Base-by-base conservation (phyloP, 164 flowering plant genomes). In the Liquidambar formosana region DNA sequence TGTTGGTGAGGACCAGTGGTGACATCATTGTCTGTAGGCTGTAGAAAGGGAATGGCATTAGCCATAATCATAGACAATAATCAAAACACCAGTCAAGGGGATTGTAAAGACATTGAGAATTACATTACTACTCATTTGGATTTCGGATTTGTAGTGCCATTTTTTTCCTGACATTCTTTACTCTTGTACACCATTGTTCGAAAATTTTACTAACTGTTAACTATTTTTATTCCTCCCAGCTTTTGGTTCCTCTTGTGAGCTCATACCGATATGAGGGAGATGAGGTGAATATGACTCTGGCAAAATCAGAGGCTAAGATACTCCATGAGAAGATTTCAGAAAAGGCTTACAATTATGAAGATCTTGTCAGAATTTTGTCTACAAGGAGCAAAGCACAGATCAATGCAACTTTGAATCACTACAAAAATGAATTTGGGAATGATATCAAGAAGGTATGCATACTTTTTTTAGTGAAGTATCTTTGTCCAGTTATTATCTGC, bases 311-410 rank as follows among this genome's bases (percentile, higher is more conserved):
- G 74, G 92, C 98, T 27, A 86, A 84, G 74, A 69, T 82, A 46
- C 88, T 93, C n/a, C 84, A 71, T 43, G 84, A 89, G 62, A 83
- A 84, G 57, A 84, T 93, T 56, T 60, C 53, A 0, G 83, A 79
- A 10, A 88, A 87, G 75, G 81, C 73, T 21, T 82, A 78, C 72
- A 77, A 68, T 66, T 71, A 88, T 66, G 94, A 90, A 26, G 94
- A 93, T 33, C 43, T 90, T 60, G 82, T 93, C 72, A 83, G 96
- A 61, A 89, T 90, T 47, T 45, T 93, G 66, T 47, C 88, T 16
- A 90, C 94, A 11, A 86, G 96, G 76, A 88, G 97, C 90, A 93
- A 88, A 72, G 84, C 86, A 25, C 97, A 93, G 67, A 73, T 93
- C 66, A 82, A 77, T 64, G 93, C 94, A 33, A 90, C 96, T 5